Evolutionary conservation across 2,329 filamentous ascomycete species (phyloP).

Genomic region (Chaetothyriales sp.): DNA sequence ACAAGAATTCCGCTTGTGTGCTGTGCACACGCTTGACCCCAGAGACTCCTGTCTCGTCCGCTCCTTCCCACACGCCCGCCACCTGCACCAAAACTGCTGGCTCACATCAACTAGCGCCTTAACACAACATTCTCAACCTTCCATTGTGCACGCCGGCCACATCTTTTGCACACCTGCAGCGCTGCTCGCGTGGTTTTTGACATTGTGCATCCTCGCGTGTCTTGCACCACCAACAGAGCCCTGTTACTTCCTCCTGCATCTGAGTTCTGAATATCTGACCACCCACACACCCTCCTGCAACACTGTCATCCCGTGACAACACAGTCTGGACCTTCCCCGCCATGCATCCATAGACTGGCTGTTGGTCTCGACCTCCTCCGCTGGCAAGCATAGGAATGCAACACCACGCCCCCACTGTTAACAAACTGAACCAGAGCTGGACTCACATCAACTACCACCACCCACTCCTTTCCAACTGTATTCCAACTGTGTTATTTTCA

Average conservation of each 20-base stretch:
- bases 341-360: background rate
- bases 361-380: background rate
- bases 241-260: background rate
- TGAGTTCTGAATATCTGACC: background rate
- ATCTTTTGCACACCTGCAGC: background rate
- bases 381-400: background rate
- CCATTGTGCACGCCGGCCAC: background rate
- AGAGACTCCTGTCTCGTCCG: background rate
- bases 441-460: slow-evolving; percentile 9
- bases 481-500: background rate
- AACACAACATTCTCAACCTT: background rate
- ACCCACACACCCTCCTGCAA: background rate
- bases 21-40: background rate
- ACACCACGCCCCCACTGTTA: background rate
- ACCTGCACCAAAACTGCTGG: background rate
- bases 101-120: background rate
- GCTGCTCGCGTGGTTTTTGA: background rate
- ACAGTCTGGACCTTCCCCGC: background rate
- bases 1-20: background rate
- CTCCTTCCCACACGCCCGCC: background rate
- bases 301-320: background rate
- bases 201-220: background rate
- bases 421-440: slow-evolving; percentile 14
- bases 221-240: background rate
- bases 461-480: slow-evolving; percentile 2